A percentile compares a stretch with the other conserved stretches of the same genome.
phyloP scores from a whole-genome alignment of 1,284 basidiomycete species.

The Coniferiporia sulphurascens region DNA sequence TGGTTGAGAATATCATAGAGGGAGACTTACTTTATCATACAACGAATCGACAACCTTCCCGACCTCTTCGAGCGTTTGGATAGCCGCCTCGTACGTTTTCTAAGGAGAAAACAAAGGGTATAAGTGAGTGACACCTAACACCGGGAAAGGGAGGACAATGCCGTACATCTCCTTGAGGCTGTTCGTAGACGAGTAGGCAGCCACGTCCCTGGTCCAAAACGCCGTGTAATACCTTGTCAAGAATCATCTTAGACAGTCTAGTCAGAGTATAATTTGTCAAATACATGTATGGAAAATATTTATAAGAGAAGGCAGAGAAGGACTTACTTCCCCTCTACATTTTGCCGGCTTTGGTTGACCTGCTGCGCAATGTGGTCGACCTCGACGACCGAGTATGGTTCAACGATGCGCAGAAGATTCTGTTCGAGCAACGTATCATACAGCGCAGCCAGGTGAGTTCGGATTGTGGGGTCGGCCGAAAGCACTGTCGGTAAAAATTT shows the following conservation, averaged over 20 bases:
- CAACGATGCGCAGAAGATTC: conserved; percentile 90
- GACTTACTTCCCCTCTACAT: conserved; percentile 90
- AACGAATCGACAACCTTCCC: conserved; percentile 88
- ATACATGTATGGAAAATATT: not conserved
- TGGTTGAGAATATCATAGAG: conserved; percentile 18
- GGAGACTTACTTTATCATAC: conserved; percentile 71
- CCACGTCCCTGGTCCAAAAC: conserved; percentile 95
- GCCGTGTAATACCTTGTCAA: conserved; percentile 92
- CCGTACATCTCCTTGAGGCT: conserved; percentile 78
- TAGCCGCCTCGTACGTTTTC: conserved; percentile 74
- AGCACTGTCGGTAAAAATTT: conserved; percentile 52
- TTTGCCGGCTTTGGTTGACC: conserved; percentile 86
- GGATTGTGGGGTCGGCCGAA: conserved; percentile 90
- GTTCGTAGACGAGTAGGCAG: conserved; percentile 86
- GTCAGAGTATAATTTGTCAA: conserved; percentile 10
- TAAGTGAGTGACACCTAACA: not conserved
- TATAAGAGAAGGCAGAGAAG: not conserved
- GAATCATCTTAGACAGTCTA: conserved; percentile 95
- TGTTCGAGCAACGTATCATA: conserved; percentile 97
- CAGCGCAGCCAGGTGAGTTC: conserved; percentile 86
- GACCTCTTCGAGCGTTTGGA: conserved; percentile 87
- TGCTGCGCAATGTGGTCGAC: conserved; percentile 84
- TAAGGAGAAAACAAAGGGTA: not conserved
- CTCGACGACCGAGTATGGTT: conserved; percentile 93
- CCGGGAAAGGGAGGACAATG: not conserved